Percentiles rank a stretch among this genome's conserved stretches.
Evolutionary conservation across 169 alveolate genomes (phyloP).

Genomic region (Eimeria praecox): DNA sequence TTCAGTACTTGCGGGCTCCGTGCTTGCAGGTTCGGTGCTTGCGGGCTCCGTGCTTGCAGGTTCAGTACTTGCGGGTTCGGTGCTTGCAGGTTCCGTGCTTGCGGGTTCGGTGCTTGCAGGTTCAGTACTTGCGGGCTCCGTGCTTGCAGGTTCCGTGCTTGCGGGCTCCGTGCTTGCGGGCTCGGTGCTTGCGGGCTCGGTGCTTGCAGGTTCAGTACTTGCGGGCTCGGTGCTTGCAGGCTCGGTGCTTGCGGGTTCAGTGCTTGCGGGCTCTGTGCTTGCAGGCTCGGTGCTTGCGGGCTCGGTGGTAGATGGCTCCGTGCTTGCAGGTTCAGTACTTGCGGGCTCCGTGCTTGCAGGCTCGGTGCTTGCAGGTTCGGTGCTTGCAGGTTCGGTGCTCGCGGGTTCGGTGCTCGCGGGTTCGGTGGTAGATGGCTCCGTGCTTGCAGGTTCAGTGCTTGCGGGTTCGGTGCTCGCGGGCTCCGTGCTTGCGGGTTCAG

Average conservation of each 20-base stretch:
- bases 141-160: constrained; percentile 9
- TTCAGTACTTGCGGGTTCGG: background rate
- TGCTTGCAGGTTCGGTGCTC: no score
- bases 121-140: background rate
- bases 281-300: no score
- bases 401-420: background rate
- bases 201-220: background rate
- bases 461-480: background rate
- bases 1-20: background rate
- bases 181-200: background rate
- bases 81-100: background rate
- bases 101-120: constrained; percentile 4
- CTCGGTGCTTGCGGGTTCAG: no score
- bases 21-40: background rate
- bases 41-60: background rate
- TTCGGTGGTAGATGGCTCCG: background rate
- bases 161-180: background rate
- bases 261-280: no score
- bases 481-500: background rate
- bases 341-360: no score
- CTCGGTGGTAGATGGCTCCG: no score
- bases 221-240: background rate
- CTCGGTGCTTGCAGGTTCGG: no score
- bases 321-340: no score
- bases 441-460: background rate